Conservation (phyloP, 2,329 filamentous ascomycete genomes). For the Fusarium globosum region DNA sequence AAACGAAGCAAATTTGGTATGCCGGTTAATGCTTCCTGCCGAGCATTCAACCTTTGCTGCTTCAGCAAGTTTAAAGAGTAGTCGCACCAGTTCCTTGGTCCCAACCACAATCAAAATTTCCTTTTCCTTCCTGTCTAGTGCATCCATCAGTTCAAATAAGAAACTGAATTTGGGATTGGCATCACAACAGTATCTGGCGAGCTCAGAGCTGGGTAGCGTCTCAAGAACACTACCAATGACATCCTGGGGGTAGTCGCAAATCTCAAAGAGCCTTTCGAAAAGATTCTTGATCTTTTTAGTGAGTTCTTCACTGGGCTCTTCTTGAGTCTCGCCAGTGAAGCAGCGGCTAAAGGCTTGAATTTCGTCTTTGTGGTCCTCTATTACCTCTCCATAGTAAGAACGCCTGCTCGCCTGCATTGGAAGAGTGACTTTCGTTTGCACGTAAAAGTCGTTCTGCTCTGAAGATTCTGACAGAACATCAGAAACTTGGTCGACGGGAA, state of each 20-base stretch:
- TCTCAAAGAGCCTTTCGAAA: conserved; percentile 61
- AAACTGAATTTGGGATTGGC: conserved; percentile 72
- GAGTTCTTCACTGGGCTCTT: conserved; percentile 53
- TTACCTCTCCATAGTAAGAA: conserved; percentile 62
- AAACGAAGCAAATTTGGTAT: conserved; percentile 48
- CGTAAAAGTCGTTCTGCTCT: conserved; percentile 6
- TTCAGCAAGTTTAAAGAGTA: conserved; percentile 63
- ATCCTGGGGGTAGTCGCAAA: conserved; percentile 69
- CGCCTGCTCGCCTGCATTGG: conserved; percentile 66
- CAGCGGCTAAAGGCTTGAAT: conserved; percentile 59
- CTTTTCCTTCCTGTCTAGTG: conserved; percentile 56
- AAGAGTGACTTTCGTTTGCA: conserved; percentile 65
- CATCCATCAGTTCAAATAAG: conserved; percentile 60
- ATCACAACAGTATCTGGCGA: conserved; percentile 64
- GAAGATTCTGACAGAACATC: conserved; percentile 35
- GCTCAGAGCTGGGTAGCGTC: conserved; percentile 53
- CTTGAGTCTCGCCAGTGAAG: conserved; percentile 55
- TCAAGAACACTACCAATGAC: conserved; percentile 57
- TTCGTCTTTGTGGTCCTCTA: conserved; percentile 56
- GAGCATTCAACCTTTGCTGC: conserved; percentile 52
- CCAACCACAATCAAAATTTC: conserved; percentile 66
- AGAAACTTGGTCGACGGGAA: conserved; percentile 38
- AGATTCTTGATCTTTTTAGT: conserved; percentile 62
- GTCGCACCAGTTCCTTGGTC: conserved; percentile 60
- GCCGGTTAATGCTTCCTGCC: conserved; percentile 48